Evolutionary conservation across 75 land plant species (phyloP).

Genomic region (Azolla pinnata): DNA sequence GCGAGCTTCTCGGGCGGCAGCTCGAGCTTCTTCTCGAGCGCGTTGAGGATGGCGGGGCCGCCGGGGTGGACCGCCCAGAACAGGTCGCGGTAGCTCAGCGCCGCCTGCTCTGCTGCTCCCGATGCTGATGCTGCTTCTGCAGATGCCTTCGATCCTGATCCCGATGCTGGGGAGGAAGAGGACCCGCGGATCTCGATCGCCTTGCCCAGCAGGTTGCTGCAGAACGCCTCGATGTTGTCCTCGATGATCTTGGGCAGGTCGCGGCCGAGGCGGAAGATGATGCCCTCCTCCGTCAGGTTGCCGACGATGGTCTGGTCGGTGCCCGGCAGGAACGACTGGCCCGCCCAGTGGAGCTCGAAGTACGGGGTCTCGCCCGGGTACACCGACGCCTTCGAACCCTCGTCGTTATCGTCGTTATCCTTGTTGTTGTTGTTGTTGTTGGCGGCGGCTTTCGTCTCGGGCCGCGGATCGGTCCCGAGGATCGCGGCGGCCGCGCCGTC

Average conservation of each 20-base stretch:
- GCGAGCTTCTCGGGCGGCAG: slow-evolving; percentile 61
- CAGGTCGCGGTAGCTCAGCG: slow-evolving; percentile 47
- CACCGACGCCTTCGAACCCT: too few species aligned
- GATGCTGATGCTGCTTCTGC: too few species aligned
- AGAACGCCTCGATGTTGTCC: slow-evolving; percentile 62
- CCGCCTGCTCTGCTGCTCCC: slow-evolving; percentile 2
- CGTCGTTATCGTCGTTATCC: too few species aligned
- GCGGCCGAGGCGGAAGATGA: slow-evolving; percentile 74
- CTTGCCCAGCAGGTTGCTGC: slow-evolving; percentile 30
- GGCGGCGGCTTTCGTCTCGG: too few species aligned
- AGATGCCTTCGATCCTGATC: too few species aligned
- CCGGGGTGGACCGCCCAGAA: slow-evolving; percentile 99
- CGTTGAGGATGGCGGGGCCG: slow-evolving; percentile 91
- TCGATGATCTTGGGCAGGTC: slow-evolving; percentile 93
- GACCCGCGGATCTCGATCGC: neutral
- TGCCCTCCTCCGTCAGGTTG: slow-evolving; percentile 76
- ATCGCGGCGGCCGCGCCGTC: slow-evolving; percentile 92
- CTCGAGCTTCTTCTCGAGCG: slow-evolving; percentile 58
- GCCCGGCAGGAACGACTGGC: slow-evolving; percentile 69
- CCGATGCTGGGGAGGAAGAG: too few species aligned
- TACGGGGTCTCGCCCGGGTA: slow-evolving; percentile 60
- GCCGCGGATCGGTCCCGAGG: slow-evolving; percentile 59
- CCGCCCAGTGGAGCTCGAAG: slow-evolving; percentile 76
- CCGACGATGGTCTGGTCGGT: slow-evolving; percentile 78
- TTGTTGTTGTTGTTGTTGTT: too few species aligned